Conservation (phyloP, 768 basidiomycete species). For the Mycena leptocephala region DNA sequence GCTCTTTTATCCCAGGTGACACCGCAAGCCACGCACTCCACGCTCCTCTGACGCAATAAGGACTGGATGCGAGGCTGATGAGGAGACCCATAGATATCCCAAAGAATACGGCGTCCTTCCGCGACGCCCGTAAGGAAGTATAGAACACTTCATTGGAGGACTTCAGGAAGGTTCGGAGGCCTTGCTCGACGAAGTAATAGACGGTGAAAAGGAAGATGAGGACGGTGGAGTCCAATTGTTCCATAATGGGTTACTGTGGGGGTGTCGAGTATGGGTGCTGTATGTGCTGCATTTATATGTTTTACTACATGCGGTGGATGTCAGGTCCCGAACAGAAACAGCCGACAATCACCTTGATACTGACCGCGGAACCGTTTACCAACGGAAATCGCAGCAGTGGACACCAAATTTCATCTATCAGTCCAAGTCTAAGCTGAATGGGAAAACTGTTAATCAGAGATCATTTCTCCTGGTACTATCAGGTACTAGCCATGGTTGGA, state of each 20-base stretch:
- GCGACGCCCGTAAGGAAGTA: constrained; percentile 28
- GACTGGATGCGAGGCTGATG: constrained; percentile 37
- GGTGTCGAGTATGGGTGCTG: background rate
- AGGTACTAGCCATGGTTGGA: background rate
- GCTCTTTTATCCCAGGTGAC: constrained; percentile 6
- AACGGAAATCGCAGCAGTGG: background rate
- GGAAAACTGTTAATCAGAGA: background rate
- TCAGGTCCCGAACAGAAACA: constrained; percentile 8
- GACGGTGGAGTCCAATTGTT: constrained; percentile 29
- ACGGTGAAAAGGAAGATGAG: constrained; percentile 35
- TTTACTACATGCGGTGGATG: constrained; percentile 13
- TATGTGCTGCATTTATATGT: constrained; percentile 24
- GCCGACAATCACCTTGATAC: constrained; percentile 23
- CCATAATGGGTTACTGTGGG: constrained; percentile 18
- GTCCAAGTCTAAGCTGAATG: background rate
- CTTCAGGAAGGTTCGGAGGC: constrained; percentile 20
- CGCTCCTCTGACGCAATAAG: constrained; percentile 34
- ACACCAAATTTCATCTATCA: background rate
- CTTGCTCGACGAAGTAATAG: constrained; percentile 39
- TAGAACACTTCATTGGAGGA: constrained; percentile 19
- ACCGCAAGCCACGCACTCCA: constrained; percentile 23
- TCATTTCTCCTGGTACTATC: background rate
- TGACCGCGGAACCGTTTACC: background rate
- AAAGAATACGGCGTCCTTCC: constrained; percentile 39
- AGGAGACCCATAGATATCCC: constrained; percentile 39